Evolutionary conservation across 176 grass and related monocot species (phyloP), one percentile per base, ranked within the genome.

Genomic region (Phoenix dactylifera): DNA sequence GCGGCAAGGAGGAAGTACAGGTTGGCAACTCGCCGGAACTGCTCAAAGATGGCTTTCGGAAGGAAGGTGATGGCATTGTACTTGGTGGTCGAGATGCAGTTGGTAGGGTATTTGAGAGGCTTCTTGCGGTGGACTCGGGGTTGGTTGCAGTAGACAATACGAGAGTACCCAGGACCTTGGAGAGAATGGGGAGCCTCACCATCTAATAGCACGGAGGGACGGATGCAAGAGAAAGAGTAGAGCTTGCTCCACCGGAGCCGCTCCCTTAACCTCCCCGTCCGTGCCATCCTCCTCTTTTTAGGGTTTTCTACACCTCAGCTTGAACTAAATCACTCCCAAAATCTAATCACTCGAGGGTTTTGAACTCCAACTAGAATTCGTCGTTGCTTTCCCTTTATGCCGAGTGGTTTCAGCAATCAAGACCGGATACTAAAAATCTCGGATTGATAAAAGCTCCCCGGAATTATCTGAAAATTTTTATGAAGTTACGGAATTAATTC

Each of bases 41-140:
- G 93, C 72, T 98, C 93, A 66, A 92, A 98, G 52, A 98, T 79
- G 69, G 93, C 93, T 79, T 98, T 92, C 22, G 93, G 93, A 48
- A 98, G 65, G 73, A 98, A 98, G 59, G 84, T 98, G 66, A 98
- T 50, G 35, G 83, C 15, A 70, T 98, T 98, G 69, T 98, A 98
- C 77, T 98, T 98, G 76, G 93, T 98, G 58, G 93, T 98, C 61
- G 81, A 83, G 76, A 92, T 86, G 63, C 88, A 85, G 76, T 98
- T 98, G 20, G 70, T 88, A 22, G 79, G 67, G 81, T 98, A 98
- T 52, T 92, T 85, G 49, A 88, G 65, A 65, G 84, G 87, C 73
- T 88, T 88, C 77, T 83, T 67, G 52, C 75, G 75, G 69, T 98
- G 93, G 32, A 88, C 54, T n/a, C 35, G 59, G 28, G 87, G 60